phyloP scores from a whole-genome alignment of 1,284 basidiomycete species.

The Ganoderma multipileum region DNA sequence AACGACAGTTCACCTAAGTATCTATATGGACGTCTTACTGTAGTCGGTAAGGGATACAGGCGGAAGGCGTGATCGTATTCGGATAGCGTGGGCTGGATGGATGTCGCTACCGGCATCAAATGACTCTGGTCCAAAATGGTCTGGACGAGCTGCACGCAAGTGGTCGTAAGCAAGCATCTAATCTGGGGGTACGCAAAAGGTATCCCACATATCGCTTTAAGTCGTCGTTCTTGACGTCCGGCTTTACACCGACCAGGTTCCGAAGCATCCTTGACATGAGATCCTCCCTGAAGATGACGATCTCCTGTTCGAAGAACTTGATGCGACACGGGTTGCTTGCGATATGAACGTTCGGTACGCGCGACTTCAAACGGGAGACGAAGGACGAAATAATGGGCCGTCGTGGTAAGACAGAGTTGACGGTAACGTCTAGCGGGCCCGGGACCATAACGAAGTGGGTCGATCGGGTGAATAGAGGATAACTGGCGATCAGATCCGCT shows the following conservation, averaged over 20 bases:
- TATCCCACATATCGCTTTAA: slow-evolving; percentile 86
- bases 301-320: slow-evolving; percentile 95
- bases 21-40: slow-evolving; percentile 58
- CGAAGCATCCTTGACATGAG: slow-evolving; percentile 94
- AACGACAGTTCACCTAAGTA: slow-evolving; percentile 10
- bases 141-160: slow-evolving; percentile 81
- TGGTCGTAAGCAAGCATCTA: not conserved
- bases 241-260: slow-evolving; percentile 89
- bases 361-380: slow-evolving; percentile 68
- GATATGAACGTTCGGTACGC: slow-evolving; percentile 83
- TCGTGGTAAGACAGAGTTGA: slow-evolving; percentile 81
- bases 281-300: slow-evolving; percentile 94
- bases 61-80: slow-evolving; percentile 94
- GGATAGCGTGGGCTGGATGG: slow-evolving; percentile 87
- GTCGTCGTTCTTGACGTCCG: slow-evolving; percentile 74
- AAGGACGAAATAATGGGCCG: slow-evolving; percentile 81
- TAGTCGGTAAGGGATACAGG: slow-evolving; percentile 94
- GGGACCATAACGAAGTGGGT: slow-evolving; percentile 96
- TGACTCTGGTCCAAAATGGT: slow-evolving; percentile 93
- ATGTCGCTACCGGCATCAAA: slow-evolving; percentile 84
- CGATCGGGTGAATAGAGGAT: slow-evolving; percentile 75
- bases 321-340: slow-evolving; percentile 94
- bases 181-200: not conserved
- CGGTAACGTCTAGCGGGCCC: slow-evolving; percentile 89
- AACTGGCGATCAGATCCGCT: slow-evolving; percentile 84